Base-by-base conservation (phyloP, 441 rosid genomes). In the Bruguiera hainesii region DNA sequence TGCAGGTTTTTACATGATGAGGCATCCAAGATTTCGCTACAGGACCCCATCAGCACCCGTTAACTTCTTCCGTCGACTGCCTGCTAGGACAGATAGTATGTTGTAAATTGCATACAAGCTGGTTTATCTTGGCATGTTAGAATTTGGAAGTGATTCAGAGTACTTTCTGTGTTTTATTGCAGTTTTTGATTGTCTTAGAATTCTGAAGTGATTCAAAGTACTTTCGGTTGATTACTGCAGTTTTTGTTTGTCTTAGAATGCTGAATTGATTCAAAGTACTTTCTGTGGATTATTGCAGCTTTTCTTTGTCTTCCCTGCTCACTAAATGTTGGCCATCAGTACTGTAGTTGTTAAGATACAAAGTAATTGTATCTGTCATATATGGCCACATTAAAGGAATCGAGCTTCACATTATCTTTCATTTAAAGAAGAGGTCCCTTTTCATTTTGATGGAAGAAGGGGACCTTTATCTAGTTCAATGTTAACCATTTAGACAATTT, bases 61-160 rank as follows among this genome's bases (percentile, higher is more conserved):
- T 46, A 94, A 94, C 87, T 94, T 94, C 92, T 91, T 91, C 77
- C 90, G 98, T 7, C 76, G 97, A 53, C 83, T 94, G 60, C 96
- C 98, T 48, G 70, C 95, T 42, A 79, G 97, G 73, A 86, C 95
- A 18, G 96, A 94, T 60, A 84, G 93, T 68, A 88, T 93, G 97
- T 71, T 91, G 78, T 89, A 75, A 87, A 67, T 49, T 57, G 35
- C 31, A 26, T 0, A n/a, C 18, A 58, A 55, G 63, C 42, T 56
- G 68, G 33, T 71, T 70, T 53, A 59, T 58, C 56, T 51, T 33
- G 61, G 33, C 26, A 0, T 49, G 11, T 6, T 56, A 57, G 39
- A 60, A 56, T 63, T 71, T 65, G 66, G 39, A 73, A 68, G 60
- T 71, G 66, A 63, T 71, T 56, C 56, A 26, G 57, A 3, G 48